A percentile compares a stretch with the other conserved stretches of the same genome.
phyloP scores from a whole-genome alignment of 331 rosid species.

The Malus hybrid region DNA sequence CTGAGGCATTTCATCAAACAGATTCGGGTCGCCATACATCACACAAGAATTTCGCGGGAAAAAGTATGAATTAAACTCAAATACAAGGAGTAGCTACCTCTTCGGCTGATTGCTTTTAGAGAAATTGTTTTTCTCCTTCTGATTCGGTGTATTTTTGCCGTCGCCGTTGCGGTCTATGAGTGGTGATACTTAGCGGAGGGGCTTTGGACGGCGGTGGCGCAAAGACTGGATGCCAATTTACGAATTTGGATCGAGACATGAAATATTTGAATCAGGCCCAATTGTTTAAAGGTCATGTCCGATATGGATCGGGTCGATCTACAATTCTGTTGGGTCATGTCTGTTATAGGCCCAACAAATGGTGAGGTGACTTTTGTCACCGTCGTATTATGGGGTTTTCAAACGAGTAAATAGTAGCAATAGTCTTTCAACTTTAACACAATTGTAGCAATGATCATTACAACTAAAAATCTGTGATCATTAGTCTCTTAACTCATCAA shows the following conservation, averaged over 20 bases:
- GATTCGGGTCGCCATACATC: not conserved
- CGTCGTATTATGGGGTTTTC: no score
- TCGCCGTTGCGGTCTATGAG: not conserved
- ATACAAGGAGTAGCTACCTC: not conserved
- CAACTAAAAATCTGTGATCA: no score
- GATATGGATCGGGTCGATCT: not conserved
- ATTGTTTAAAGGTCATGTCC: not conserved
- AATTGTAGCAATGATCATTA: no score
- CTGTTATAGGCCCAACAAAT: not conserved
- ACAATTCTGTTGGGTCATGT: not conserved
- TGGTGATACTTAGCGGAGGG: not conserved
- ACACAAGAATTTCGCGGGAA: not conserved
- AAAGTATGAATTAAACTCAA: not conserved
- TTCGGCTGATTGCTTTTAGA: not conserved
- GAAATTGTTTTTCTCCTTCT: not conserved
- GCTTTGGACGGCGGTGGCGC: not conserved
- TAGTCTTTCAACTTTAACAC: no score
- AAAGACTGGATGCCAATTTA: no score
- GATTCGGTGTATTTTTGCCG: not conserved
- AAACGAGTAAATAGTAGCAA: not conserved
- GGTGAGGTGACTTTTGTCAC: no score
- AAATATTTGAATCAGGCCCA: not conserved
- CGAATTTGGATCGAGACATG: no score
- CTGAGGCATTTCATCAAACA: constrained; percentile 14
- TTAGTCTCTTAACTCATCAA: no score